phyloP scores from a whole-genome alignment of 2,329 filamentous ascomycete species.

The Immersiporthe knoxdaviesiana region DNA sequence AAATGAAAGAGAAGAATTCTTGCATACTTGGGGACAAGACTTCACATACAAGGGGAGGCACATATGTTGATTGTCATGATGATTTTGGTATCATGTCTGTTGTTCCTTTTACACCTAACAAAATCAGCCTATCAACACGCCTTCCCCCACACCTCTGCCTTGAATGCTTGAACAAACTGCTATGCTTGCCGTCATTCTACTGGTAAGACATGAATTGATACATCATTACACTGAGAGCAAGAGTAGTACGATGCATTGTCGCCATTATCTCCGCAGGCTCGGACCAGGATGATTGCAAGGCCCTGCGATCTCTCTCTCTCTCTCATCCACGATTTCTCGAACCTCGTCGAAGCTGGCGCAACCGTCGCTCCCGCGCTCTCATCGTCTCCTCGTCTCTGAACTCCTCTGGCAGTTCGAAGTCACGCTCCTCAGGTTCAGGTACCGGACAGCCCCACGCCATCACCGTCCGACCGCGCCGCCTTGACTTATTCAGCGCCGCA shows the following conservation, averaged over 20 bases:
- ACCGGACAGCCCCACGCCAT: constrained; percentile 82
- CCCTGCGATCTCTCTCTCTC: background rate
- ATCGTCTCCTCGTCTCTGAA: constrained; percentile 60
- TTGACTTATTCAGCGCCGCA: constrained; percentile 72
- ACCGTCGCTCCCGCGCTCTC: constrained; percentile 63
- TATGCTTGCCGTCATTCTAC: constrained; percentile 17
- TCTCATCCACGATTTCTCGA: constrained; percentile 28
- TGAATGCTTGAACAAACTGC: background rate
- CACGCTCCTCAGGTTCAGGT: constrained; percentile 69
- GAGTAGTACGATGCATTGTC: constrained; percentile 5
- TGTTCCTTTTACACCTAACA: constrained; percentile 14
- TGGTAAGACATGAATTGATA: constrained; percentile 5
- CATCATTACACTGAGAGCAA: background rate
- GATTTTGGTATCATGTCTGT: constrained; percentile 22
- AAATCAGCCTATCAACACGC: constrained; percentile 4
- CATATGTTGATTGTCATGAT: constrained; percentile 13
- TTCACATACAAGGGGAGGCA: background rate
- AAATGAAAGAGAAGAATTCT: background rate
- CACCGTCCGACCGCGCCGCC: constrained; percentile 70
- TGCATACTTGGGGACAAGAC: background rate
- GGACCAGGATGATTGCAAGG: background rate
- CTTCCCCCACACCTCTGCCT: too few relatives aligned
- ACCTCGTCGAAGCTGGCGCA: constrained; percentile 55
- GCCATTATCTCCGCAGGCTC: background rate
- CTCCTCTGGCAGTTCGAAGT: constrained; percentile 77